phyloP scores from a whole-genome alignment of 2,329 filamentous ascomycete genomes.

The Trichothecium roseum region DNA sequence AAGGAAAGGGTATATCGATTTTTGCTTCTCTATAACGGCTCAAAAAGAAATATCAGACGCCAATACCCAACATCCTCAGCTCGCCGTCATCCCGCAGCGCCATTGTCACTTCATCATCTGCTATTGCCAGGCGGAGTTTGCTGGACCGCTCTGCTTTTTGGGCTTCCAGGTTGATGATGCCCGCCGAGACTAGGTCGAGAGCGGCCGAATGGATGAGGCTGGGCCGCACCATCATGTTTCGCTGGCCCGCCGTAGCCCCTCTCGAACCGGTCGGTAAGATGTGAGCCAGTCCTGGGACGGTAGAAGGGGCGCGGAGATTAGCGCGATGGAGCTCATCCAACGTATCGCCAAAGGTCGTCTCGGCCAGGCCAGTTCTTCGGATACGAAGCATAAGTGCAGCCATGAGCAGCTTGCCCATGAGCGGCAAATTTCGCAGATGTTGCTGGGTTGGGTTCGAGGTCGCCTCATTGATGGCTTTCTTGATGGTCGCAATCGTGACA shows the following conservation, averaged over 20 bases:
- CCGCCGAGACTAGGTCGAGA: conserved; percentile 75
- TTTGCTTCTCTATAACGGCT: no score
- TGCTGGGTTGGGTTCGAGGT: conserved; percentile 88
- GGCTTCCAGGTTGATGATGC: conserved; percentile 75
- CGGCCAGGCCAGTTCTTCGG: conserved; percentile 72
- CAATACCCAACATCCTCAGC: conserved; percentile 67
- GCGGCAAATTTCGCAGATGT: conserved; percentile 70
- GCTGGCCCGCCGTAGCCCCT: conserved; percentile 15
- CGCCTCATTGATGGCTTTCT: conserved; percentile 88
- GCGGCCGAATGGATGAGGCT: conserved; percentile 57
- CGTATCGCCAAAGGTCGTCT: conserved; percentile 82
- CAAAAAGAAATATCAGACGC: conserved; percentile 16
- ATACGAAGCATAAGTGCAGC: conserved; percentile 70
- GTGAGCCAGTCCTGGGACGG: conserved; percentile 25
- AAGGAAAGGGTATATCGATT: no score
- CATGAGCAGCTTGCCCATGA: conserved; percentile 76
- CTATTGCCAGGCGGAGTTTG: conserved; percentile 75
- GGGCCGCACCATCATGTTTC: conserved; percentile 15
- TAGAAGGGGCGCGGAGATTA: conserved; percentile 20
- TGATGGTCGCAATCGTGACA: conserved; percentile 89
- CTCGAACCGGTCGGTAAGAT: conserved; percentile 20
- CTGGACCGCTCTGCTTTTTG: conserved; percentile 75
- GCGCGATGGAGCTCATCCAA: conserved; percentile 58
- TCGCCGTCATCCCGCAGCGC: conserved; percentile 84
- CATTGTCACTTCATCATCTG: conserved; percentile 81